Base-by-base conservation (phyloP, 2,329 filamentous ascomycete species). In the Nothophaeocryptopus gaeumannii region DNA sequence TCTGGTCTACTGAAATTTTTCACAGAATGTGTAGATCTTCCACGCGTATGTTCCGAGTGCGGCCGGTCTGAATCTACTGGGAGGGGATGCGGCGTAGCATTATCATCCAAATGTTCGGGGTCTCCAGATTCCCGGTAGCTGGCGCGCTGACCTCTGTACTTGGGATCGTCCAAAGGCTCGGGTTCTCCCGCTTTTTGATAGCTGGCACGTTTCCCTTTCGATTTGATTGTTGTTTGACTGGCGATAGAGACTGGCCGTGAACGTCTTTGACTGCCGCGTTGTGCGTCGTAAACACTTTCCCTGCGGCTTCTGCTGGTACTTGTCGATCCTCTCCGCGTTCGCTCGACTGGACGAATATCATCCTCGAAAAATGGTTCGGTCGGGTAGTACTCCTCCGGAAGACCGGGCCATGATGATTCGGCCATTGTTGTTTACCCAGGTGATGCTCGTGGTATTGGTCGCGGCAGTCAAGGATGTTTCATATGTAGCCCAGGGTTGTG, bases 221-320 rank as follows among this genome's bases (percentile, higher is more conserved):
- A 53, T 11, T 31, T 38, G 14, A 39, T 42, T 16, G 45, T 55
- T 9, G 53, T 41, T 12, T 52, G 55, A 14, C 52, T 55, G 2
- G 51, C 53, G 12, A 42, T 44, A 2, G 57, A 58, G 11, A 50
- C 50, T 11, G 58, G 58, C n/a, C 58, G 51, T 31, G 53, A 54
- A 30, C 42, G 43, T 26, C 42, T 32, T 8, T 39, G 45, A 30
- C 39, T 44, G 32, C 63, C 57, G 31, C 60, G 63, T 12, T 56
- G 50, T 15, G 12, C 34, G 29, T 58, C 60, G 40, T 58, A 62
- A 39, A 60, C 50, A 38, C 55, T 61, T 32, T 61, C 50, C 36
- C 62, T 51, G 29, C 51, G 53, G 40, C 59, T 60, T 16, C 39
- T 47, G 31, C 42, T 50, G 12, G 58, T 59, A 37, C 54, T 57